Percentiles rank a stretch among this genome's conserved stretches.
Conservation (phyloP, 2,329 filamentous ascomycete genomes). For the Verticillium zaregamsianum region DNA sequence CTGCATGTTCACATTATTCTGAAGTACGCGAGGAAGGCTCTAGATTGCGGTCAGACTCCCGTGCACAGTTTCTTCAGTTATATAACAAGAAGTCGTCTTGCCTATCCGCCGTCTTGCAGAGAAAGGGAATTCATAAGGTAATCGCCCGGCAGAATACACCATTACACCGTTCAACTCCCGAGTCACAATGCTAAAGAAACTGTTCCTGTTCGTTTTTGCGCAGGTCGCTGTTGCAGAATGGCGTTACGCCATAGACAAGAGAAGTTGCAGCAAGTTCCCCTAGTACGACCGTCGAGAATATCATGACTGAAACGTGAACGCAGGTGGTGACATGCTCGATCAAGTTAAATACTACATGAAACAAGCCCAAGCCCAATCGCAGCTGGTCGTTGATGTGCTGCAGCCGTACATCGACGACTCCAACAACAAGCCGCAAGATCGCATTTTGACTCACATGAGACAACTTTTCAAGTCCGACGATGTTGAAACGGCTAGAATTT, state of each 20-base stretch:
- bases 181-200: background rate
- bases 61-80: background rate
- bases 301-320: background rate
- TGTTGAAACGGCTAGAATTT: background rate
- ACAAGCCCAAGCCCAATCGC: background rate
- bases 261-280: background rate
- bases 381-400: background rate
- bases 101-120: background rate
- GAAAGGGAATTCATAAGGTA: background rate
- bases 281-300: background rate
- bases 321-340: background rate
- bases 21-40: background rate
- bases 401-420: background rate
- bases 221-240: background rate
- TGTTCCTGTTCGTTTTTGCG: background rate
- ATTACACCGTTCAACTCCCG: background rate
- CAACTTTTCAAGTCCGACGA: background rate
- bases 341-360: background rate
- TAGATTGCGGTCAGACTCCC: no score
- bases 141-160: background rate
- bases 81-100: background rate
- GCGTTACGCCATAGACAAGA: background rate
- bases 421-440: background rate
- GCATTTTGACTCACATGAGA: background rate
- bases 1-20: background rate